Conservation (phyloP, 805 yeast genomes). For the Helenozyma baotianmanensis region DNA sequence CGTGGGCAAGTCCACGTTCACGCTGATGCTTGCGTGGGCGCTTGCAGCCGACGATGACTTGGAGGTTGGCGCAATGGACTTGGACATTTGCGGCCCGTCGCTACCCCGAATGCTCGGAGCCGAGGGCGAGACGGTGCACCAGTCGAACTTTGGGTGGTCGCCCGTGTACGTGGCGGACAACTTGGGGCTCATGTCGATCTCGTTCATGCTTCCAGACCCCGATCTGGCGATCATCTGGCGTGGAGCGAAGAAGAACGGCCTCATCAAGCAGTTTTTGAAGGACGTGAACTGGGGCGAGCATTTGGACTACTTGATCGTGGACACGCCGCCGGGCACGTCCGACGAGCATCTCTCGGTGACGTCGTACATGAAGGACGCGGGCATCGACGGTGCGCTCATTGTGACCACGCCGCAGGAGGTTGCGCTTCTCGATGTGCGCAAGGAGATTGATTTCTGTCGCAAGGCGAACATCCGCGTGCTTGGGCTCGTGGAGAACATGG, state of each 20-base stretch:
- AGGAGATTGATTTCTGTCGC: slow-evolving; percentile 90
- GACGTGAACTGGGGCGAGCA: slow-evolving; percentile 91
- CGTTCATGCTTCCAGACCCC: slow-evolving; percentile 87
- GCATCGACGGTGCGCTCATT: slow-evolving; percentile 91
- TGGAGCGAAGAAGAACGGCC: slow-evolving; percentile 90
- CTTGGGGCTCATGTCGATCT: slow-evolving; percentile 91
- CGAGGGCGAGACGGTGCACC: slow-evolving; percentile 77
- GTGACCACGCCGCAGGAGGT: slow-evolving; percentile 99
- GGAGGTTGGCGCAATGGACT: slow-evolving; percentile 95
- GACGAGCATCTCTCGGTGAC: slow-evolving; percentile 94
- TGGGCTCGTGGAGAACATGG: slow-evolving; percentile 96
- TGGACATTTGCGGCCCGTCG: slow-evolving; percentile 98
- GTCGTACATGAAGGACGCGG: slow-evolving; percentile 80
- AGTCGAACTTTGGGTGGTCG: slow-evolving; percentile 90
- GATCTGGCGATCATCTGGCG: slow-evolving; percentile 97
- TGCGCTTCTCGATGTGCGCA: slow-evolving; percentile 88
- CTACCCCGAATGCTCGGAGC: slow-evolving; percentile 94
- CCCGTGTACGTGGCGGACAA: slow-evolving; percentile 96
- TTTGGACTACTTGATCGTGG: slow-evolving; percentile 81
- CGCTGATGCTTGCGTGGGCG: slow-evolving; percentile 96
- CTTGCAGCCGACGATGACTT: slow-evolving; percentile 70
- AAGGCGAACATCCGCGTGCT: slow-evolving; percentile 83
- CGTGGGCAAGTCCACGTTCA: slow-evolving; percentile 95
- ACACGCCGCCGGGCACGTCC: slow-evolving; percentile 98
- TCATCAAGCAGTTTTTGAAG: slow-evolving; percentile 87